Base-by-base conservation (phyloP, 352 stramenopile genomes). In the Globisporangium irregulare region DNA sequence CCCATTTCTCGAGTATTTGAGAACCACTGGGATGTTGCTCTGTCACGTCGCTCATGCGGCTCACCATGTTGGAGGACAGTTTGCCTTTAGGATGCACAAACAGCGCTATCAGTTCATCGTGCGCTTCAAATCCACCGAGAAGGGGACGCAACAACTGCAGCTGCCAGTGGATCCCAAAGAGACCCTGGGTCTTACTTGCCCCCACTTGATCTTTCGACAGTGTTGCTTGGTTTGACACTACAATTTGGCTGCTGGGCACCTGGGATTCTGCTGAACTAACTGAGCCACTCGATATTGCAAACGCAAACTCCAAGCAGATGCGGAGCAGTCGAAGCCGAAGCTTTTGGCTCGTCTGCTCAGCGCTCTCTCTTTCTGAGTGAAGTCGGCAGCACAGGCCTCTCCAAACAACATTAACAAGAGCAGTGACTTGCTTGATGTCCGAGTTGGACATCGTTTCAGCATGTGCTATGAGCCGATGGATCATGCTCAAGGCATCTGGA, bases 71-170 rank as follows among this genome's bases (percentile, higher is more conserved):
- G 5, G 73, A 57, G 10, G 72, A 73, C 4, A 86, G 20, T 59
- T 79, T 80, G 53, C 73, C 84, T 59, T 90, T 92, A 2, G 77
- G 69, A 24, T 90, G 80, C 55, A 82, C 64, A 18, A 89, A 53
- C 38, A 86, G 54, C 4, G 57, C 32, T 3, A 62, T 34, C 10
- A 89, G 53, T 58, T 84, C 69, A 22, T 73, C 66, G 9, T 55
- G 20, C 25, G 69, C 69, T 7, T 62, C 27, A 1, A 73, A 27
- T 29, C 38, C 56, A n/a, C 48, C 62, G 18, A 90, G 12, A 24
- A 89, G 41, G 8, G 73, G 71, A 46, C 67, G 64, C 25, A 92
- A 34, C 27, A 92, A 59, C 1, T 70, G 68, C 5, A 92, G 59
- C 57, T 92, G 80, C 80, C 77, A 87, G 3, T 62, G 59, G 38